phyloP scores from a whole-genome alignment of 2,329 filamentous ascomycete genomes.

The Colletotrichum gloeosporioides region DNA sequence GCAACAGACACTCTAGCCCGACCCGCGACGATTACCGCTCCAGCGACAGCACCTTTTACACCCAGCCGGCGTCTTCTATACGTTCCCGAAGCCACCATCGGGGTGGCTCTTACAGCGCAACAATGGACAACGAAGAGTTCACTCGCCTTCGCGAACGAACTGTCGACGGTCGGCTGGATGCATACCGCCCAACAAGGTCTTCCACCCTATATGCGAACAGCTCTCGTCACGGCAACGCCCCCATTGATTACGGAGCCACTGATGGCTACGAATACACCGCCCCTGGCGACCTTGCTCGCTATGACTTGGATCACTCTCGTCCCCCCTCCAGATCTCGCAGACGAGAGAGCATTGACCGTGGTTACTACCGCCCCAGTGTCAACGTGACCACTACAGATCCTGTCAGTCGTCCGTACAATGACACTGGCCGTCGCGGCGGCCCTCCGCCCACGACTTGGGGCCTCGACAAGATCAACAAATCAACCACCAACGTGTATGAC shows the following conservation, averaged over 20 bases:
- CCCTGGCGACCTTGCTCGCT: conserved; percentile 64
- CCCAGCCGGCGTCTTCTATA: conserved; percentile 64
- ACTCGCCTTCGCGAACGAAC: conserved; percentile 53
- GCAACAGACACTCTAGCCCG: conserved; percentile 49
- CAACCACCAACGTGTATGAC: conserved; percentile 47
- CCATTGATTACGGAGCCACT: conserved; percentile 58
- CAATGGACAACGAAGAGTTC: conserved; percentile 57
- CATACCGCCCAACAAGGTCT: conserved; percentile 53
- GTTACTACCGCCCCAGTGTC: conserved; percentile 61
- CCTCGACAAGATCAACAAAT: conserved; percentile 70
- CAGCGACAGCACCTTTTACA: conserved; percentile 59
- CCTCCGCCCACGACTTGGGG: conserved; percentile 75
- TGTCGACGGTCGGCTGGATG: conserved; percentile 50
- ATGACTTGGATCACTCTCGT: conserved; percentile 62
- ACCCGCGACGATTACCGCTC: conserved; percentile 56
- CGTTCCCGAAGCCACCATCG: conserved; percentile 54
- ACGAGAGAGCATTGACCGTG: conserved; percentile 61
- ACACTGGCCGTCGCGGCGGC: conserved; percentile 42
- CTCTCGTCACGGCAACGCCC: conserved; percentile 46
- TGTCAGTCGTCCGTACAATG: conserved; percentile 31
- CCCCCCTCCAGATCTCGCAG: conserved; percentile 44
- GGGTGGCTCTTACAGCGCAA: conserved; percentile 48
- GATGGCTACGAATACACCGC: conserved; percentile 70
- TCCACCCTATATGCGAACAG: conserved; percentile 49
- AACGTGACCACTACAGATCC: conserved; percentile 31